These are phyloP conservation scores for Haematococcus sp. DNA, from an alignment of 139 green algal genomes.

Conservation along the genomic window DNA sequence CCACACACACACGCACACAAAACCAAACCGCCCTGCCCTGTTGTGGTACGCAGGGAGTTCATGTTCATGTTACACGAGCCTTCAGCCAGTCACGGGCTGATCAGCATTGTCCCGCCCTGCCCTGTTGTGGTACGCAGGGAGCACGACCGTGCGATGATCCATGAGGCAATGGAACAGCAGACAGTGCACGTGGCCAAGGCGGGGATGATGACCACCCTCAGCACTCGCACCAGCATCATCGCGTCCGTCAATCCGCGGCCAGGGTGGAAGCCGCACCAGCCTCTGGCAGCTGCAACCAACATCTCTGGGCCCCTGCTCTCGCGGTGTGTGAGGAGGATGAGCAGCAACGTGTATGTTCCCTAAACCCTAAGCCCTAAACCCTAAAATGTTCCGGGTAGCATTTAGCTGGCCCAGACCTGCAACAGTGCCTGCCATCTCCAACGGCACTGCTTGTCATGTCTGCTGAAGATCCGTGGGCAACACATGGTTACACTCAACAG, in stretches of 20 bases:
- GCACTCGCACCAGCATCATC: conserved; percentile 69
- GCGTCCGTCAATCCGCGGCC: conserved; percentile 69
- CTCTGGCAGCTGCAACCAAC: conserved; percentile 23
- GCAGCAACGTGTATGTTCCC: not conserved
- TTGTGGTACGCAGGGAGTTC: too few species aligned
- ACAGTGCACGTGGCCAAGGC: conserved; percentile 90
- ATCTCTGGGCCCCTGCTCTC: conserved; percentile 66
- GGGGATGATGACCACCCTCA: conserved; percentile 85
- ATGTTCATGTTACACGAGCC: too few species aligned
- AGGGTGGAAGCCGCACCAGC: conserved; percentile 8
- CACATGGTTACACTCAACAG: too few species aligned
- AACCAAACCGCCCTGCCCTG: too few species aligned
- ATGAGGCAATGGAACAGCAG: conserved; percentile 97
- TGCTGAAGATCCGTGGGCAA: not conserved
- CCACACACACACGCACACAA: too few species aligned
- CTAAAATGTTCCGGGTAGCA: too few species aligned
- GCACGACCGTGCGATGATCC: conserved; percentile 75
- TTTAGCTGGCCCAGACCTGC: too few species aligned
- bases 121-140: conserved; percentile 33
- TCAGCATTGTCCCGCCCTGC: too few species aligned
- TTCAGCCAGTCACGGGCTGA: too few species aligned
- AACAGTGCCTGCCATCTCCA: too few species aligned
- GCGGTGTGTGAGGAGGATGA: conserved; percentile 19
- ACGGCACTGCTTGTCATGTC: not conserved
- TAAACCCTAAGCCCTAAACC: not conserved